Evolutionary conservation across 176 grass and related monocot species (phyloP).

Genomic region (Triticum timopheevii): DNA sequence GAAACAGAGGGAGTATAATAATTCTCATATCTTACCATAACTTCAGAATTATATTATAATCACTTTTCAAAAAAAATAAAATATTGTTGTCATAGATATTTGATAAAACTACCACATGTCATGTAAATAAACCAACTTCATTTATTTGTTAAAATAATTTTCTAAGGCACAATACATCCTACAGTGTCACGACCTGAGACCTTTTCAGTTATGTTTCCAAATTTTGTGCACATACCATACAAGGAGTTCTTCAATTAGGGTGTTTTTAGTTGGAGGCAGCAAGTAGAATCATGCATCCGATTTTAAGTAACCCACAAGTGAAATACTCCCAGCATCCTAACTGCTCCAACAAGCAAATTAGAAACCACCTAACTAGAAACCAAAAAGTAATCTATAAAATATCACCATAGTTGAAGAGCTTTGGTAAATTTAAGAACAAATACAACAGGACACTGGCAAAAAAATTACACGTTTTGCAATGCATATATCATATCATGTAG

Average conservation of each 20-base stretch:
- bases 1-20: not conserved
- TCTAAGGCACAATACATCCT: not conserved
- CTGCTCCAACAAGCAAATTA: not conserved
- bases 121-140: not conserved
- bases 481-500: slow-evolving; percentile 6
- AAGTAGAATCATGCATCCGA: too few relatives aligned
- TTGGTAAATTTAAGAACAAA: not conserved
- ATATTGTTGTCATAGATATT: not conserved
- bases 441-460: not conserved
- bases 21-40: not conserved
- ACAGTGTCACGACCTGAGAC: not conserved
- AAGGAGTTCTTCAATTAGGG: not conserved
- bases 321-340: slow-evolving; percentile 11
- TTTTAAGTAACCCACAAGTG: not conserved
- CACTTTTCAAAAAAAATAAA: not conserved
- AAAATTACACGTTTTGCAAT: not conserved
- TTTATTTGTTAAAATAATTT: not conserved
- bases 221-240: not conserved
- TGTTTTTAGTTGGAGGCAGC: too few relatives aligned
- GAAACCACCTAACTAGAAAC: not conserved
- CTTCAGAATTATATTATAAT: not conserved
- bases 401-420: not conserved
- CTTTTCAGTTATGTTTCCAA: not conserved
- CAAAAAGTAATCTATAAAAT: not conserved
- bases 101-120: not conserved